Evolutionary conservation across 2,329 filamentous ascomycete species (phyloP), one percentile per base, ranked within the genome.

Genomic region (Xylaria sp.): DNA sequence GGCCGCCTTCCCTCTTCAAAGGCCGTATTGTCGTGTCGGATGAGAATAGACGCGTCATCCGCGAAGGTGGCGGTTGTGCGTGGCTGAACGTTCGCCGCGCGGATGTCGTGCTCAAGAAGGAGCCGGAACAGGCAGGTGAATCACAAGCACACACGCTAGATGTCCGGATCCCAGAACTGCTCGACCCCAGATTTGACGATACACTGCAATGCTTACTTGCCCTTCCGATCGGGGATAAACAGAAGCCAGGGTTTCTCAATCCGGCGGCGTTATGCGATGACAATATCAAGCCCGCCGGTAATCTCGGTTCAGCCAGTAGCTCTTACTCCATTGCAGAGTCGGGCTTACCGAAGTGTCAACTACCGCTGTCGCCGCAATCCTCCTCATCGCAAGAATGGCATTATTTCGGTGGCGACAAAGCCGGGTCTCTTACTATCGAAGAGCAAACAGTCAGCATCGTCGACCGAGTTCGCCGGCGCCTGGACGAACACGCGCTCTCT

Each of bases 31-130:
- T 84, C 48, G 82, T 97, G 36, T 81, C 81, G 0, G 85, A 87
- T 1, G 78, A 79, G 4, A 84, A 85, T 66, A 84, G 82, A 65
- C 81, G 81, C 60, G 80, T 89, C 5, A 83, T 91, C 6, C 81
- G 79, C 43, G 92, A 92, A 72, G 92, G 91, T 46, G 94, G 93
- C 7, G 95, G 94, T 10, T 91, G 89, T 63, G 88, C 89, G n/a
- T 92, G 90, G 85, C 77, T 96, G 72, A 87, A 83, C 74, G 83
- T 97, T 68, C 81, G 78, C 18, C 81, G 83, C 10, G 90, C 90
- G 13, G 83, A 76, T 60, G 82, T 91, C 69, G 79, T 82, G 67
- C 80, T 81, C 23, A 86, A 85, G 72, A 68, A 58, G 13, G 67
- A 68, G 50, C 60, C 10, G 25, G 68, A 59, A 28, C 59, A 15